These are phyloP conservation scores for Trichoderma sp. DNA, from an alignment of 2,329 filamentous ascomycete species.

Conservation along the genomic window DNA sequence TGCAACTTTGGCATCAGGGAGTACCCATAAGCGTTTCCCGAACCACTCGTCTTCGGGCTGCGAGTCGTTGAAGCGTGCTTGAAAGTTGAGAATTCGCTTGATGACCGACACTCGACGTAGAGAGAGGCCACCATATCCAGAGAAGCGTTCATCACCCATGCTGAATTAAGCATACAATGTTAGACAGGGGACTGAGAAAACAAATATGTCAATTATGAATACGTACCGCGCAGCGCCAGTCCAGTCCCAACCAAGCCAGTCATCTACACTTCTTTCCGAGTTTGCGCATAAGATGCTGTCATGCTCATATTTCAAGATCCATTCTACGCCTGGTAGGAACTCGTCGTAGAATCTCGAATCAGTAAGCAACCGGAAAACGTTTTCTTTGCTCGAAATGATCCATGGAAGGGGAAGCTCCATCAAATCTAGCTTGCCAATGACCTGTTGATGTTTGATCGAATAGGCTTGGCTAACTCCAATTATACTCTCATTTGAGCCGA, in stretches of 20 bases:
- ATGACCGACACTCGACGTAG: conserved; percentile 54
- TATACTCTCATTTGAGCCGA: conserved; percentile 51
- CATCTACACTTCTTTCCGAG: conserved; percentile 49
- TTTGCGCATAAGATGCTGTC: conserved; percentile 58
- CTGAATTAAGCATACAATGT: conserved; percentile 21
- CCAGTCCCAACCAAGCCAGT: conserved; percentile 56
- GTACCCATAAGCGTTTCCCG: conserved; percentile 45
- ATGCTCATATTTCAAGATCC: conserved; percentile 54
- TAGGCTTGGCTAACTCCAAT: conserved; percentile 44
- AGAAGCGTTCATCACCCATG: conserved; percentile 43
- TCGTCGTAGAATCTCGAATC: conserved; percentile 53
- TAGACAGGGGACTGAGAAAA: not conserved
- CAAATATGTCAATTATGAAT: too few relatives aligned
- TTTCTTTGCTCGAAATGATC: conserved; percentile 47
- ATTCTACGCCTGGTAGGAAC: conserved; percentile 50
- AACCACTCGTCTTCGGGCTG: conserved; percentile 58
- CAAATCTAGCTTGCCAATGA: conserved; percentile 52
- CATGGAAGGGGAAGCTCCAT: conserved; percentile 48
- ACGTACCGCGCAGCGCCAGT: conserved; percentile 49
- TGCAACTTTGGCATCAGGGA: conserved; percentile 50
- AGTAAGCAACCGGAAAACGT: conserved; percentile 49
- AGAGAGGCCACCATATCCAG: conserved; percentile 54
- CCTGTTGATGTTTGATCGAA: conserved; percentile 48
- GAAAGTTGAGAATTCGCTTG: conserved; percentile 46
- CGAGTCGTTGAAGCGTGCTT: conserved; percentile 49